Evolutionary conservation across 2,329 filamentous ascomycete genomes (phyloP).

Genomic region (Arthrobotrys sinensis): DNA sequence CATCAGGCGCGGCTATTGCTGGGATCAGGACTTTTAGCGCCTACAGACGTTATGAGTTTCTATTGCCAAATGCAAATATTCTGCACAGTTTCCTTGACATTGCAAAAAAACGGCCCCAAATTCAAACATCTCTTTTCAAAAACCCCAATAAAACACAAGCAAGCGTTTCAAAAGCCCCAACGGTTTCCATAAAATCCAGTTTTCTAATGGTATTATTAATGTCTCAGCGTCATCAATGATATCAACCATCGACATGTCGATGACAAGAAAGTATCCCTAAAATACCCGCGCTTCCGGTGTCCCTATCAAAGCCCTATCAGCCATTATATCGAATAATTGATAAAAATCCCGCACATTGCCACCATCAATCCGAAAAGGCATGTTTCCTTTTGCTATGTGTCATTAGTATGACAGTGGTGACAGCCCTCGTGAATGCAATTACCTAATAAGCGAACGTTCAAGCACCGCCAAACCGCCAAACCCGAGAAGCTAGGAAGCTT

Average conservation of each 20-base stretch:
- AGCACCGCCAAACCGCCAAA: constrained; percentile 31
- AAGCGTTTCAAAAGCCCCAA: background rate
- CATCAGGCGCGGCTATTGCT: constrained; percentile 19
- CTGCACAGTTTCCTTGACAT: background rate
- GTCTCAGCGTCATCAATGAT: constrained; percentile 4
- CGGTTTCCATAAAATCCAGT: background rate
- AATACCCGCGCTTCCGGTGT: constrained; percentile 22
- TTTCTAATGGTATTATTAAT: constrained; percentile 51
- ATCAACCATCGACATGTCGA: constrained; percentile 36
- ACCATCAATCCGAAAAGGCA: constrained; percentile 30
- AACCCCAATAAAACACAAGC: background rate
- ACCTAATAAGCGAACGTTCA: constrained; percentile 60
- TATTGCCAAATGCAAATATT: background rate
- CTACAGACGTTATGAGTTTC: constrained; percentile 1
- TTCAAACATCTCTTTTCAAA: background rate
- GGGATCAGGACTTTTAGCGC: constrained; percentile 4
- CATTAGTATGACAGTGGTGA: constrained; percentile 47
- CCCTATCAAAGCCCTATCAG: constrained; percentile 58
- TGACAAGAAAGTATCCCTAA: constrained; percentile 35
- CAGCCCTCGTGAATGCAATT: constrained; percentile 52
- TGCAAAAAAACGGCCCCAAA: background rate
- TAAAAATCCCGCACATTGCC: constrained; percentile 53
- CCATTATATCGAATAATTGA: constrained; percentile 16
- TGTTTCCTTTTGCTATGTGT: constrained; percentile 54
- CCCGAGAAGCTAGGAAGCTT: constrained; percentile 37